Base-by-base conservation (phyloP, 148 eudicot species). In the Vaccinium vitisidaea region DNA sequence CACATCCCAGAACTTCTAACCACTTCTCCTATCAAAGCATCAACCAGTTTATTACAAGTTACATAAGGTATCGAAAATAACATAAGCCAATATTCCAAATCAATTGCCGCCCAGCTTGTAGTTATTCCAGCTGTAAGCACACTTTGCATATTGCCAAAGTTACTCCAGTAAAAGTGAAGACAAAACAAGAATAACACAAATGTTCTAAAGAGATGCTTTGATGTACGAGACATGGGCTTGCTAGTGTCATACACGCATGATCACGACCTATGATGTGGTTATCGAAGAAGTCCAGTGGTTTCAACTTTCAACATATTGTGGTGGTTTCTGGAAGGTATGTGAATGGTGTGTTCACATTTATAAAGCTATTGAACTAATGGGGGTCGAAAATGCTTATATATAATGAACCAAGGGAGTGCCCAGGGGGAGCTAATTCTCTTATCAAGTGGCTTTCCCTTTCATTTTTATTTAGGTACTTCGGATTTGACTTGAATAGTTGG, bases 1-100 rank as follows among this genome's bases (percentile, higher is more conserved):
- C 99, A 86, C 98, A 95, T 36, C 99, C 99, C 87, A 97, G 90
- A 80, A 97, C 99, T 89, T 97, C 99, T 90, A 97, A 82, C 99
- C 99, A 97, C 85, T 95, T 88, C 8, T 94, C 99, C 99, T 97
- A 91, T 83, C 81, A 85, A 85, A 85, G 59, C 80, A 81, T 36
- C 71, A 36, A n/a, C 50, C 39, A 70, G 18, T 48, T 69, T 30
- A 70, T 78, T 81, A 75, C 75, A 27, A 15, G 79, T 81, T 25
- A 55, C 9, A 80, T 18, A 25, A 25, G 27, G 75, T 32, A 4
- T 25, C 63, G 21, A 70, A 54, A 52, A 43, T 48, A 54, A 49
- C 65, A 75, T 55, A 15, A 48, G 49, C 78, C 61, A 52, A 30
- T 69, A 70, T 16, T 63, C 56, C 8, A 61, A 54, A 79, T 36